Percentiles rank a stretch among this genome's conserved stretches.
Conservation (phyloP, 2,329 filamentous ascomycete species). For the Colletotrichum viniferum region DNA sequence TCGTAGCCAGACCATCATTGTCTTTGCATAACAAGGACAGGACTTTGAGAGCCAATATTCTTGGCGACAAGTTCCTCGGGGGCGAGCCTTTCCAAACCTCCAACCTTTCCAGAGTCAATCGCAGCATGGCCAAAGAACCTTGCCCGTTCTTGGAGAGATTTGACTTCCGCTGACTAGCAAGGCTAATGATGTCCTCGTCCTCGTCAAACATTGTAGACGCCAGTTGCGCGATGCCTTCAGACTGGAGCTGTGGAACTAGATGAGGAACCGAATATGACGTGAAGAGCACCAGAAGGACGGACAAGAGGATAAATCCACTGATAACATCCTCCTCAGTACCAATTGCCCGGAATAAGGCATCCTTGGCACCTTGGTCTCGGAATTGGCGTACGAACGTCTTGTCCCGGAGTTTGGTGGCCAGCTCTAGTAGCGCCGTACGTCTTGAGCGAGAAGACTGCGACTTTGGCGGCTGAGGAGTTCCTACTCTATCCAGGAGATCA, state of each 20-base stretch:
- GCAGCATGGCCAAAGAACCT: slow-evolving; percentile 58
- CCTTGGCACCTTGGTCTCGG: slow-evolving; percentile 74
- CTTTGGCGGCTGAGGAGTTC: slow-evolving; percentile 50
- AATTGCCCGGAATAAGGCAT: slow-evolving; percentile 68
- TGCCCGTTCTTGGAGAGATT: slow-evolving; percentile 73
- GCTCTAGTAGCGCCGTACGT: slow-evolving; percentile 63
- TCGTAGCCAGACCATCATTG: slow-evolving; percentile 1
- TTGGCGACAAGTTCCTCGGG: slow-evolving; percentile 61
- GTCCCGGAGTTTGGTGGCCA: slow-evolving; percentile 63
- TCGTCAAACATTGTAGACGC: slow-evolving; percentile 59
- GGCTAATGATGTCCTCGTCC: slow-evolving; percentile 58
- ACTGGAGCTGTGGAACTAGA: slow-evolving; percentile 60
- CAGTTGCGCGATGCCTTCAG: slow-evolving; percentile 58
- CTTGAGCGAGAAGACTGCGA: slow-evolving; percentile 54
- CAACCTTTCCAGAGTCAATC: slow-evolving; percentile 54
- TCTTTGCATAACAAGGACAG: slow-evolving; percentile 35
- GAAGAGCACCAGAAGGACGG: slow-evolving; percentile 67
- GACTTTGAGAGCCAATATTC: slow-evolving; percentile 66
- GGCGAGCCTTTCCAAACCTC: slow-evolving; percentile 63
- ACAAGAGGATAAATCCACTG: slow-evolving; percentile 67
- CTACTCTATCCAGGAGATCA: slow-evolving; percentile 66
- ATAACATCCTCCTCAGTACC: slow-evolving; percentile 64
- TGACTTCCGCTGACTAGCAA: slow-evolving; percentile 68
- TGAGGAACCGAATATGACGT: slow-evolving; percentile 64
- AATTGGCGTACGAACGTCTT: slow-evolving; percentile 73